A percentile compares a stretch with the other conserved stretches of the same genome.
phyloP scores from a whole-genome alignment of 2,329 filamentous ascomycete genomes.

The Myriangium duriaei region DNA sequence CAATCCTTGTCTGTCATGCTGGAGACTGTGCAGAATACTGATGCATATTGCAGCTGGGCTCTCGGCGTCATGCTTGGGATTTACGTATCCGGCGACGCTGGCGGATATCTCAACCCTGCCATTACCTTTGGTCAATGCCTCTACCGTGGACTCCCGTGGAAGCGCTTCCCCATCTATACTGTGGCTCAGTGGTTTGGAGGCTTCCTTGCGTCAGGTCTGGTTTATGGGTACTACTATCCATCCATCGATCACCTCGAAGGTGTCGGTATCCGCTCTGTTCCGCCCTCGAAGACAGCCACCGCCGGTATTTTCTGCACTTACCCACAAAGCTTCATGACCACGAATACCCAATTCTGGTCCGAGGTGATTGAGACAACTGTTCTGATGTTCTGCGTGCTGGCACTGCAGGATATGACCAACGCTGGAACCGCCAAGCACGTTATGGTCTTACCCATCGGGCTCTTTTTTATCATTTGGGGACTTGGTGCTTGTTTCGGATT shows the following conservation, averaged over 20 bases:
- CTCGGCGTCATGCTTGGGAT: conserved; percentile 56
- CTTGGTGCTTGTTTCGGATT: conserved; percentile 62
- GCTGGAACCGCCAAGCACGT: conserved; percentile 43
- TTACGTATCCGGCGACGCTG: conserved; percentile 22
- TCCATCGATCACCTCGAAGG: conserved; percentile 30
- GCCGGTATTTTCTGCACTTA: conserved; percentile 65
- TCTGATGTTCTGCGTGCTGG: conserved; percentile 61
- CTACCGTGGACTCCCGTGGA: conserved; percentile 53
- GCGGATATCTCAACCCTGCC: conserved; percentile 34
- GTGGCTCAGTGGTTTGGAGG: conserved; percentile 53
- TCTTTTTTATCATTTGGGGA: conserved; percentile 64
- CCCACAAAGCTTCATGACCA: conserved; percentile 53
- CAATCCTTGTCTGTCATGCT: not conserved
- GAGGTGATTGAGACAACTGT: conserved; percentile 57
- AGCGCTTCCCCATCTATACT: conserved; percentile 56
- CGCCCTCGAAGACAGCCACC: conserved; percentile 44
- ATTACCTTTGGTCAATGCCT: conserved; percentile 59
- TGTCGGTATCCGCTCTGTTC: conserved; percentile 48
- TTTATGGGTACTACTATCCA: conserved; percentile 32
- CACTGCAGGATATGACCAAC: conserved; percentile 41
- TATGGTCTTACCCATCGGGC: conserved; percentile 43
- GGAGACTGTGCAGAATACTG: not conserved
- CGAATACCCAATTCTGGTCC: conserved; percentile 55
- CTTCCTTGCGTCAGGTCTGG: conserved; percentile 41
- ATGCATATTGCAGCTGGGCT: conserved; percentile 23